Evolutionary conservation across 2,329 filamentous ascomycete genomes (phyloP).

Genomic region (Claviceps sp.): DNA sequence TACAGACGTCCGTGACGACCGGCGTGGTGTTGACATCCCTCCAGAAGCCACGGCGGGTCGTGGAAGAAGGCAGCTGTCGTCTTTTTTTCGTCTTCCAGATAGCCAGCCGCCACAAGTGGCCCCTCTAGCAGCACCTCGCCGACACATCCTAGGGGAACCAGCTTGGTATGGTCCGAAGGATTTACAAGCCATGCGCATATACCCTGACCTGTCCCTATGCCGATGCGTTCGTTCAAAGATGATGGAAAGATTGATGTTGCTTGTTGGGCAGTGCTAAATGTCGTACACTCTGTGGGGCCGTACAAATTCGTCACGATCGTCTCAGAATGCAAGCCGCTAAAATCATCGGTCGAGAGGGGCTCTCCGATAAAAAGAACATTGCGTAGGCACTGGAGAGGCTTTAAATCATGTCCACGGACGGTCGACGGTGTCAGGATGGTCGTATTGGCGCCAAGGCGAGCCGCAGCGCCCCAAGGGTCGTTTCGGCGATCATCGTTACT

Average conservation of each 20-base stretch:
- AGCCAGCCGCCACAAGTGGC: conserved; percentile 34
- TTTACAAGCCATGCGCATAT: conserved; percentile 17
- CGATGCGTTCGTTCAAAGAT: neutral
- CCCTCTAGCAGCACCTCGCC: conserved; percentile 26
- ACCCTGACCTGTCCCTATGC: neutral
- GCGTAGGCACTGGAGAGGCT: conserved; percentile 26
- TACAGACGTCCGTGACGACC: conserved; percentile 19
- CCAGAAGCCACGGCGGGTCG: conserved; percentile 24
- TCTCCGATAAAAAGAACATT: conserved; percentile 27
- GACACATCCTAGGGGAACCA: conserved; percentile 14
- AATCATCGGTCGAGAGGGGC: conserved; percentile 19
- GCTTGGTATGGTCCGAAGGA: conserved; percentile 11
- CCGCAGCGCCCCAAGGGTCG: conserved; percentile 26
- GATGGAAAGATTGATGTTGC: neutral
- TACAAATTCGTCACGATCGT: conserved; percentile 8
- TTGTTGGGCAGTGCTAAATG: conserved; percentile 4
- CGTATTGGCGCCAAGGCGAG: conserved; percentile 26
- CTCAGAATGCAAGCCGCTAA: neutral
- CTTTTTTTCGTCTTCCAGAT: conserved; percentile 30
- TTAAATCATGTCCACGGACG: conserved; percentile 25
- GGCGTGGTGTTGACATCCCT: conserved; percentile 14
- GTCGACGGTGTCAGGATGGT: conserved; percentile 33
- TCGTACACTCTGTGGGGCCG: conserved; percentile 10
- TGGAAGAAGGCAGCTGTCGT: conserved; percentile 32
- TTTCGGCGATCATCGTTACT: conserved; percentile 37